Evolutionary conservation across 2,329 filamentous ascomycete genomes (phyloP), one percentile per base, ranked within the genome.

Genomic region (Canariomyces notabilis): DNA sequence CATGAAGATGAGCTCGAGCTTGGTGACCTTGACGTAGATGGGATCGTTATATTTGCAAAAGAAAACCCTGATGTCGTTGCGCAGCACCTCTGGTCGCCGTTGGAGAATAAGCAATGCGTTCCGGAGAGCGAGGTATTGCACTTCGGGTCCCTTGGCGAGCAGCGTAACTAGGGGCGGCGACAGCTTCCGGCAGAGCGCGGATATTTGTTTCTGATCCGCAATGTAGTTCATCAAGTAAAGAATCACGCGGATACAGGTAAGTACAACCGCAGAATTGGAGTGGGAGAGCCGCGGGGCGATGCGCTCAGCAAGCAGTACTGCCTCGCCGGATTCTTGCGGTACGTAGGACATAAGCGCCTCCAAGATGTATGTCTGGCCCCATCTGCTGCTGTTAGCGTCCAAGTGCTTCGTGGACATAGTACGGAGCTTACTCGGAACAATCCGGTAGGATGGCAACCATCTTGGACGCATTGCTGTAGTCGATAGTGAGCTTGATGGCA

Each of bases 11-110:
- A 98, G 79, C 68, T 98, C 93, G 40, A 98, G 77, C 69, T 98
- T 98, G 14, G 93, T 98, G 42, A 98, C 93, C 68, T 98, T 98
- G 70, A 98, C 93, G 65, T 97, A 98, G 54, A 98, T 98, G 0
- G 93, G 93, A 62, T 98, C 93, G 65, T 98, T 98, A 70, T 98
- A 98, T 75, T 98, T 98, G 81, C 93, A 98, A 70, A 98, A 98
- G 71, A 98, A 98, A 23, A 98, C 93, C 37, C 93, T 82, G 52
- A 98, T 97, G 66, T 98, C 93, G 67, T 96, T 97, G 53, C 89
- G 82, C 44, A 98, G 69, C 7, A 98, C 91, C 61, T 97, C 93
- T 0, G 93, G 93, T 46, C 91, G 79, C 58, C 91, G 79, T 65
- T 98, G 93, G 42, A 98, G 73, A 57, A 98, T 98, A 12, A 98